Percentiles rank a stretch among this genome's conserved stretches.
These are phyloP conservation scores for Keithomyces neogunnii DNA, from an alignment of 2,329 filamentous ascomycete genomes.

Conservation along the genomic window DNA sequence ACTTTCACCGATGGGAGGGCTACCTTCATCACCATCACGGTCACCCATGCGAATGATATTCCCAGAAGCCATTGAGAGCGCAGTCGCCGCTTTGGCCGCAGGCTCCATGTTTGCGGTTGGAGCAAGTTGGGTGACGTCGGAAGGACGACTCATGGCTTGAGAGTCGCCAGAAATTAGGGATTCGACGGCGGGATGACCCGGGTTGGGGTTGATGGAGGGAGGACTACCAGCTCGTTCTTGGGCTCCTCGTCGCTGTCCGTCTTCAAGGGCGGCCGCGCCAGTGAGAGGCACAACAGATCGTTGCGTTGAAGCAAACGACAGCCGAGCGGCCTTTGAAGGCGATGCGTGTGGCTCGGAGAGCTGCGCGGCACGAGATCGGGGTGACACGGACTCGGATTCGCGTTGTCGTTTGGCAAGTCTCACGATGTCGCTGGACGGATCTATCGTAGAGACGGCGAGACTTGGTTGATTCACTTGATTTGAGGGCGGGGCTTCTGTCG, in stretches of 20 bases:
- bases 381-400: conserved; percentile 36
- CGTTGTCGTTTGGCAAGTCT: conserved; percentile 36
- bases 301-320: conserved; percentile 33
- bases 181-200: conserved; percentile 42
- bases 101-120: conserved; percentile 36
- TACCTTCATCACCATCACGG: conserved; percentile 35
- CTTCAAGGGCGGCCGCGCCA: conserved; percentile 44
- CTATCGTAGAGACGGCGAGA: conserved; percentile 25
- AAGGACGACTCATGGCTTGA: conserved; percentile 46
- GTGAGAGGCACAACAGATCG: conserved; percentile 40
- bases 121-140: conserved; percentile 39
- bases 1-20: conserved; percentile 15
- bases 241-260: conserved; percentile 41
- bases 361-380: conserved; percentile 19
- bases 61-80: conserved; percentile 23
- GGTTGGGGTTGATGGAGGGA: conserved; percentile 42
- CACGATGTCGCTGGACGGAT: conserved; percentile 32
- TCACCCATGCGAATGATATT: conserved; percentile 28
- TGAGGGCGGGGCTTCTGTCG: conserved; percentile 40
- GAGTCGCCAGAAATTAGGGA: conserved; percentile 46
- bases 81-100: conserved; percentile 27
- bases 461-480: conserved; percentile 26
- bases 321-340: conserved; percentile 45
- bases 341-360: conserved; percentile 33
- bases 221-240: conserved; percentile 25